A percentile compares a stretch with the other conserved stretches of the same genome.
phyloP scores from a whole-genome alignment of 169 alveolate species.

The Plasmodium cynomolgi region DNA sequence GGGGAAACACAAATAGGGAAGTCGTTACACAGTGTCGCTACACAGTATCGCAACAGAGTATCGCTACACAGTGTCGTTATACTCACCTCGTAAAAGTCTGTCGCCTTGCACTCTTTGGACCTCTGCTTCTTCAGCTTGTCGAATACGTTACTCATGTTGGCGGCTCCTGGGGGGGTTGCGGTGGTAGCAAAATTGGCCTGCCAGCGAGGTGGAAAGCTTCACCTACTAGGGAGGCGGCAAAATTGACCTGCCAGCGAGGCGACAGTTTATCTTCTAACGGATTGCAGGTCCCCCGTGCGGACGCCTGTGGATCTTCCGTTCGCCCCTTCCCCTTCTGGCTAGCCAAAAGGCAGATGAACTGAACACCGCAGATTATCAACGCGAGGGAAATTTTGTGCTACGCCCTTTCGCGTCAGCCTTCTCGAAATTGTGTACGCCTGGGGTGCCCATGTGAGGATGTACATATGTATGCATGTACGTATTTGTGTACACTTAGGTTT shows the following conservation, averaged over 20 bases:
- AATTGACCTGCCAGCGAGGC: neutral
- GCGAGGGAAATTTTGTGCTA: neutral
- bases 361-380: neutral
- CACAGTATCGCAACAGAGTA: neutral
- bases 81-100: slow-evolving; percentile 71
- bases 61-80: neutral
- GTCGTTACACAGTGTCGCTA: neutral
- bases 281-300: neutral
- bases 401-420: neutral
- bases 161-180: neutral
- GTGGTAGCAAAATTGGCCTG: neutral
- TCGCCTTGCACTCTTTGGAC: slow-evolving; percentile 72
- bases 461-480: slow-evolving; percentile 1
- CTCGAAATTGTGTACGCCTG: neutral
- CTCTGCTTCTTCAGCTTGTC: slow-evolving; percentile 68
- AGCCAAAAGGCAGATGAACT: neutral
- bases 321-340: neutral
- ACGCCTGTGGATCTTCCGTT: neutral
- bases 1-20: neutral
- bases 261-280: neutral
- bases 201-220: too few relatives aligned
- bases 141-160: slow-evolving; percentile 71
- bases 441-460: neutral
- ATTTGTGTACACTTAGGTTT: neutral
- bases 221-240: too few relatives aligned